phyloP scores from a whole-genome alignment of 352 stramenopile species.

The Phytophthora sojae region DNA sequence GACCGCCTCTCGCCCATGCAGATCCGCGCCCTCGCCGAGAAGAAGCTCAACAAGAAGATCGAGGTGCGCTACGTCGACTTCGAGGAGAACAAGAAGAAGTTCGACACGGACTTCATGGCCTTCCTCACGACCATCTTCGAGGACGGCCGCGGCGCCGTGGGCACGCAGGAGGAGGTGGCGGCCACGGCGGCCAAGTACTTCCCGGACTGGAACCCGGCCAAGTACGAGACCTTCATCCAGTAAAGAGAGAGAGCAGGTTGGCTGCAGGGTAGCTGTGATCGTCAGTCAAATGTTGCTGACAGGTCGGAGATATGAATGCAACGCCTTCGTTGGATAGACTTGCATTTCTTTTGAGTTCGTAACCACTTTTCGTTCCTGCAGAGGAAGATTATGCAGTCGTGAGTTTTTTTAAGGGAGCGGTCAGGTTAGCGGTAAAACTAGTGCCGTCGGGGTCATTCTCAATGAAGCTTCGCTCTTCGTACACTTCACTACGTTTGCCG shows the following conservation, averaged over 20 bases:
- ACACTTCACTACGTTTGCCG: no score
- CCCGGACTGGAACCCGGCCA: constrained; percentile 24
- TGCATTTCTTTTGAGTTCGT: no score
- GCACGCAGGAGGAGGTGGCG: constrained; percentile 23
- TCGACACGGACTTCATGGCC: constrained; percentile 24
- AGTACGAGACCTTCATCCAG: constrained; percentile 25
- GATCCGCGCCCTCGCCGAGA: constrained; percentile 22
- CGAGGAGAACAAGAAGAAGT: constrained; percentile 34
- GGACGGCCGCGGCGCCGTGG: constrained; percentile 28
- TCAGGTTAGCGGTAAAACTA: no score
- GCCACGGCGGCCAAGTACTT: constrained; percentile 29
- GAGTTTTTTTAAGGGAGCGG: no score
- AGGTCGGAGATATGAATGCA: no score
- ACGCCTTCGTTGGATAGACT: no score
- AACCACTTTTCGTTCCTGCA: no score
- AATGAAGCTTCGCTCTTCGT: no score
- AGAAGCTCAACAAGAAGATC: constrained; percentile 40
- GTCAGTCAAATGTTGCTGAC: neutral
- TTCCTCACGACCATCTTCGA: constrained; percentile 34
- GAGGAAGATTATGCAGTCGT: no score
- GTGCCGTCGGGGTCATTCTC: no score
- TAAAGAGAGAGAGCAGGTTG: constrained; percentile 7
- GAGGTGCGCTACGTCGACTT: constrained; percentile 24
- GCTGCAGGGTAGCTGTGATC: no score
- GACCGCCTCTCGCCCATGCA: constrained; percentile 30